Base-by-base conservation (phyloP, 1,284 basidiomycete genomes). In the Paramarasmius palmivorus region DNA sequence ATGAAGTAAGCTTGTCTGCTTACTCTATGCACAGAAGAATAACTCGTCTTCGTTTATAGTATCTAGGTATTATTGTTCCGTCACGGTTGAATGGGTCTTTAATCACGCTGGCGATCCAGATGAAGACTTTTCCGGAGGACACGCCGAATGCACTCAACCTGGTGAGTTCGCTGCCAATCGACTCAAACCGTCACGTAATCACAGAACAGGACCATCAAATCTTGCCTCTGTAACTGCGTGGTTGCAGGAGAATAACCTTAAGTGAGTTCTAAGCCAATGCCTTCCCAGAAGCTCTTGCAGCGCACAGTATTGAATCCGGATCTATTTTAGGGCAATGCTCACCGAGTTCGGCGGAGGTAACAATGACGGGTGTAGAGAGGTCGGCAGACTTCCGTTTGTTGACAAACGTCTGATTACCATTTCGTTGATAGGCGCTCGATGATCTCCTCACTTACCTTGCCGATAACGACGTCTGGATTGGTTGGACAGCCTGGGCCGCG, bases 401-500 rank as follows among this genome's bases (percentile, higher is more conserved):
- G 14, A 23, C 15, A 17, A 23, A 35, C 20, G 10, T 38, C 15
- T 49, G 1, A 23, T 34, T 0, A 22, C 6, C 29, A 22, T 12
- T 23, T 4, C 19, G 40, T 20, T 22, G 4, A 41, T 36, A 73
- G 70, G 63, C 67, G 52, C 59, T 76, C 36, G 65, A 72, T 29
- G 72, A 75, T 23, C 52, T 77, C 56, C 63, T 78, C 6, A 65
- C 61, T 22, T 78, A 73, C 57, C 65, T 78, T 37, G 62, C 63
- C 3, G 63, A 64, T 15, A 78, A 77, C 55, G 72, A 74, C 48
- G 76, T 68, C 32, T 77, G 75, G 57, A 76, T 78, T 47, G 76
- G 76, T 19, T 78, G 76, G 76, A 53, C 72, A 1, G 72, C 72
- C 29, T 78, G 76, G 76, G 76, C 76, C 55, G 76, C 76, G 42